Percentiles rank a stretch among this genome's conserved stretches.
Conservation (phyloP, 2,329 filamentous ascomycete genomes). For the Sclerotinia trifoliorum region DNA sequence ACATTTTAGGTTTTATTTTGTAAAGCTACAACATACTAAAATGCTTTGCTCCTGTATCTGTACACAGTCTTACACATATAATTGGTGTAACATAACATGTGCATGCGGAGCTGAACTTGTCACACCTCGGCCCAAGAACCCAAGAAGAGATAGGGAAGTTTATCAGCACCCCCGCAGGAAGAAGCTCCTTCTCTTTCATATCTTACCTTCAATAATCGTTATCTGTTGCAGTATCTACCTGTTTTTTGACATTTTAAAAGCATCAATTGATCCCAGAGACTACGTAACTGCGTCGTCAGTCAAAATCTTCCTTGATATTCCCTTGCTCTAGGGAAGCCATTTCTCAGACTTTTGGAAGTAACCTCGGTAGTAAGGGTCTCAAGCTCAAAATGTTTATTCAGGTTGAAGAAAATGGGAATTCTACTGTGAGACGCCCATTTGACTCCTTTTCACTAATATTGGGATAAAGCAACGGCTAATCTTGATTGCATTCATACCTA, state of each 20-base stretch:
- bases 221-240: not conserved
- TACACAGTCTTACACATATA: not conserved
- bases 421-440: not conserved
- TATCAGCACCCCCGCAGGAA: not conserved
- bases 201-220: not conserved
- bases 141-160: not conserved
- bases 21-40: not conserved
- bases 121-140: not conserved
- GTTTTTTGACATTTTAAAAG: not conserved
- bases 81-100: not conserved
- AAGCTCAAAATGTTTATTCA: not conserved
- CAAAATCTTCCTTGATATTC: not conserved
- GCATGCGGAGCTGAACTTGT: not conserved
- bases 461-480: not conserved
- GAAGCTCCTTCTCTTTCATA: not conserved
- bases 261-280: not conserved
- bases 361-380: not conserved
- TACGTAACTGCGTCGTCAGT: not conserved
- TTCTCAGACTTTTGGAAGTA: not conserved
- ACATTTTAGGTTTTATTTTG: not conserved
- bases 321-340: not conserved
- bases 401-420: not conserved
- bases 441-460: not conserved
- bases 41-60: not conserved
- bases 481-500: constrained; percentile 15